Base-by-base conservation (phyloP, 768 basidiomycete species). In the Amanita muscaria region DNA sequence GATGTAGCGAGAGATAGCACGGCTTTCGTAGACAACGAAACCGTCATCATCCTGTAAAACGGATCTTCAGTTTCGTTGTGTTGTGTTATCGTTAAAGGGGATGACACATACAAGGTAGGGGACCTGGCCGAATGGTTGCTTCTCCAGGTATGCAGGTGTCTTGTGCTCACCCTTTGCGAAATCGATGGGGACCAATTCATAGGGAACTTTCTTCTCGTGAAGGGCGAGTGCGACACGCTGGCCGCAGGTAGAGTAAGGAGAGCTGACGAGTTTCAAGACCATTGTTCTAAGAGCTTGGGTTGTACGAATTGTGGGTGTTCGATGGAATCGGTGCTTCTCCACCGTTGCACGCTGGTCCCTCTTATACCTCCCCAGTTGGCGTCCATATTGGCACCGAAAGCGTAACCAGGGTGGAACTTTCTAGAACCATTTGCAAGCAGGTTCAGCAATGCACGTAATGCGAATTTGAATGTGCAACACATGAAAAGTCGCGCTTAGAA, bases 1-100 rank as follows among this genome's bases (percentile, higher is more conserved):
- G 50, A 83, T 56, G 57, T 83, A 86, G 14, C 77, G 73, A 6
- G 56, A 55, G 41, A 84, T 82, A 0, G 79, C 79, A 23, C 79
- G 75, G 30, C 69, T 72, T 53, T 82, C 80, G 60, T 72, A 83
- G n/a, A 87, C 52, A 45, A 72, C 60, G 56, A 83, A 75, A 3
- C 79, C 81, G 31, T 78, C 79, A 19, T 83, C 80, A 40, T 78
- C 66, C 71, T 74, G 41, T 16, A 25, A 25, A 16, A 11, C 21
- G 5, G 8, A 5, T 24, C 23, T 22, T 12, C 27, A 24, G 32
- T 4, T 18, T 3, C 16, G 30, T 3, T 15, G n/a, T n/a, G n/a
- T n/a, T n/a, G n/a, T n/a, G n/a, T 24, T 33, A 11, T n/a, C 29
- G 15, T 10, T 19, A 22, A 11, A 14, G n/a, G 21, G 5, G 15